These are phyloP conservation scores for Coelastrella sp. DNA, from an alignment of 139 green algal species.

Conservation along the genomic window DNA sequence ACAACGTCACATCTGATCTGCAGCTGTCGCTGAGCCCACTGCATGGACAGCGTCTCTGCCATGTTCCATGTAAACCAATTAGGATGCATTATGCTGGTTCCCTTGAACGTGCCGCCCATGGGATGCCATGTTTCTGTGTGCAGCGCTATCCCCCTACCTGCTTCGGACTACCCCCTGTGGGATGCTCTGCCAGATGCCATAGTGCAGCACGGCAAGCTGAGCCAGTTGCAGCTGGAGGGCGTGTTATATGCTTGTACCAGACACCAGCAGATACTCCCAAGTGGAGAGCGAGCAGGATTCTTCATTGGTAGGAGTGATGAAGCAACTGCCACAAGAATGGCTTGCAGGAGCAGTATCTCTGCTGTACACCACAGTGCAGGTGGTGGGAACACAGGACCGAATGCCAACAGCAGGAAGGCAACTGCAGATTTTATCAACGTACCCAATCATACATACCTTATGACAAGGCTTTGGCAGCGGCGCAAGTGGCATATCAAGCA, in stretches of 20 bases:
- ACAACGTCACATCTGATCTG: too few species aligned
- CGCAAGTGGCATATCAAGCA: too few species aligned
- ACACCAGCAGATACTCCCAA: constrained; percentile 82
- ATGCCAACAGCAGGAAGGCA: too few species aligned
- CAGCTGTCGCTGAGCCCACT: too few species aligned
- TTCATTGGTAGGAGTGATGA: constrained; percentile 69
- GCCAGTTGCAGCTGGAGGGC: constrained; percentile 89
- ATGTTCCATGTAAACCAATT: neutral
- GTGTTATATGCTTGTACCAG: constrained; percentile 85
- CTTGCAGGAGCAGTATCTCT: neutral
- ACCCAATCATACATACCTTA: too few species aligned
- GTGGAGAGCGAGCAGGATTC: constrained; percentile 76
- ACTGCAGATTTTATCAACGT: too few species aligned
- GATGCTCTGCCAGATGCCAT: constrained; percentile 68
- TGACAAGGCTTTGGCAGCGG: neutral
- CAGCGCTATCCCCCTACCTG: constrained; percentile 81
- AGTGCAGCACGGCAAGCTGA: constrained; percentile 76
- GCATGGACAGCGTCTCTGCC: too few species aligned
- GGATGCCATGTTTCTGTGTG: neutral
- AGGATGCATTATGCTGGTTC: neutral
- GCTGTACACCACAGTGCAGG: too few species aligned
- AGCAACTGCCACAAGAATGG: neutral
- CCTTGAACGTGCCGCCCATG: neutral
- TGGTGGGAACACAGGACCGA: too few species aligned
- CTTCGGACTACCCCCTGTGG: constrained; percentile 77